Evolutionary conservation across 805 yeast genomes (phyloP).

Genomic region (Cyberlindnera suaveolens): DNA sequence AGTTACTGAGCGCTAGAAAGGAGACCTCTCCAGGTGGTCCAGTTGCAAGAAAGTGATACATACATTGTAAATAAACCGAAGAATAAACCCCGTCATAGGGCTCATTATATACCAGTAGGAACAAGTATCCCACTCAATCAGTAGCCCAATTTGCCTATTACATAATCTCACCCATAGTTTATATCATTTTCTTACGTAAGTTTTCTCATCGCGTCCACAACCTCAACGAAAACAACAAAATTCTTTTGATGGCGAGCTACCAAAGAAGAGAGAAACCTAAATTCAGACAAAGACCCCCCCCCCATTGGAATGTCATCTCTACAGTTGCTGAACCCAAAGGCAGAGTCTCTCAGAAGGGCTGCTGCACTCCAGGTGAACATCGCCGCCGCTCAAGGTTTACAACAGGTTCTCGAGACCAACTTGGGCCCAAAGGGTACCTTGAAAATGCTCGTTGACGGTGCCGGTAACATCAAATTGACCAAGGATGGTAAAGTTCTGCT

Average conservation of each 20-base stretch:
- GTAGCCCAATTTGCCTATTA: no score
- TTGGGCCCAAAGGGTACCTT: conserved; percentile 96
- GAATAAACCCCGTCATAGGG: not conserved
- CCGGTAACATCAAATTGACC: conserved; percentile 91
- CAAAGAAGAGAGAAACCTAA: no score
- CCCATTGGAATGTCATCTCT: conserved; percentile 48
- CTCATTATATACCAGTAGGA: no score
- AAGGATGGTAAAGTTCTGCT: conserved; percentile 94
- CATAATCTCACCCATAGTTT: no score
- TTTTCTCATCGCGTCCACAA: no score
- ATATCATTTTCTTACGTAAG: no score
- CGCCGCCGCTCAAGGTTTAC: conserved; percentile 94
- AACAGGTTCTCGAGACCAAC: conserved; percentile 84
- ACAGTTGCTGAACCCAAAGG: conserved; percentile 93
- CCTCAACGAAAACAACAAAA: no score
- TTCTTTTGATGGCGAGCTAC: no score
- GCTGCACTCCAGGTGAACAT: conserved; percentile 95
- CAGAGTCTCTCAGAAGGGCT: conserved; percentile 91
- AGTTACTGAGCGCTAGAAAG: conserved; percentile 78
- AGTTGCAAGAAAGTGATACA: conserved; percentile 38
- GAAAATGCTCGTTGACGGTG: conserved; percentile 94
- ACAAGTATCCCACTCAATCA: no score
- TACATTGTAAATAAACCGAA: no score
- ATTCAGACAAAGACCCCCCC: not conserved
- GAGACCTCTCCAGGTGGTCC: conserved; percentile 89